phyloP scores from a whole-genome alignment of 164 flowering plant species.

The Warburgia ugandensis region DNA sequence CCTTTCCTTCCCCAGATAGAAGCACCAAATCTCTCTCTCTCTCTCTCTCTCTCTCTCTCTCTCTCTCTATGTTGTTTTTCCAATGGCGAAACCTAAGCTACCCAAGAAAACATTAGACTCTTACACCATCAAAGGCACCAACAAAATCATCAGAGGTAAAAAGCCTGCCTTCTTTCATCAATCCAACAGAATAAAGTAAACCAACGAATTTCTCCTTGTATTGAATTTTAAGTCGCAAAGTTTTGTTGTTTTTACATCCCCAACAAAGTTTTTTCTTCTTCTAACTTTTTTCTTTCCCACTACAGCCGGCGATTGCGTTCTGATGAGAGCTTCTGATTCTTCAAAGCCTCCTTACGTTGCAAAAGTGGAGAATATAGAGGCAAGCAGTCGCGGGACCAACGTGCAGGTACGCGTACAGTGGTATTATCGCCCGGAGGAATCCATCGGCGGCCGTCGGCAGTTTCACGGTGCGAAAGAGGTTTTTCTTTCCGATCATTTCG shows the following conservation, averaged over 20 bases:
- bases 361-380: constrained; percentile 50
- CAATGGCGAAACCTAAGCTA: constrained; percentile 48
- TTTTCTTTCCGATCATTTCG: constrained; percentile 55
- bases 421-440: constrained; percentile 67
- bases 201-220: too few relatives aligned
- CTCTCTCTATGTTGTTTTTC: neutral
- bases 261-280: neutral
- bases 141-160: constrained; percentile 44
- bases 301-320: constrained; percentile 53
- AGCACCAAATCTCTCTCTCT: neutral
- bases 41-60: too few relatives aligned
- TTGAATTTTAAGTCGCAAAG: too few relatives aligned
- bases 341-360: constrained; percentile 59
- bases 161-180: neutral
- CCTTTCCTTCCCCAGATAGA: too few relatives aligned
- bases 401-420: constrained; percentile 51
- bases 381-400: constrained; percentile 31
- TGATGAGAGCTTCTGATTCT: constrained; percentile 54
- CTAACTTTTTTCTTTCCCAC: neutral
- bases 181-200: neutral
- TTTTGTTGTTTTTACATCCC: neutral
- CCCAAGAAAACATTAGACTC: constrained; percentile 44
- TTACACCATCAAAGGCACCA: constrained; percentile 54
- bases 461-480: constrained; percentile 63
- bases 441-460: constrained; percentile 54